phyloP scores from a whole-genome alignment of 1,284 basidiomycete genomes.

The Hortiboletus rubellus region DNA sequence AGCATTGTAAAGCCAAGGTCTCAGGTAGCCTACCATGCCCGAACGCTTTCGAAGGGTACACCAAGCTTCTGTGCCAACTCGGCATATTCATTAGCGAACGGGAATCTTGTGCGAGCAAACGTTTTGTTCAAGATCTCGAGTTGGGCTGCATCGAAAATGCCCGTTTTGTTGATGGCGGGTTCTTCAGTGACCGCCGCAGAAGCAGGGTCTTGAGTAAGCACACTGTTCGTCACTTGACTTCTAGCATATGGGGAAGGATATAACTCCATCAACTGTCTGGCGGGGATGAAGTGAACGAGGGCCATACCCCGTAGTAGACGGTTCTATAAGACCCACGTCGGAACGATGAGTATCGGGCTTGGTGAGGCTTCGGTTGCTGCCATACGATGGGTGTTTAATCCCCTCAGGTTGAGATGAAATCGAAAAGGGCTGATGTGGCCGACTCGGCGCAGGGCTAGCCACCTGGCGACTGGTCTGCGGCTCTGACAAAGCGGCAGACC shows the following conservation, averaged over 20 bases:
- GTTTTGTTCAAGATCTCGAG: conserved; percentile 77
- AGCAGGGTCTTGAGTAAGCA: conserved; percentile 36
- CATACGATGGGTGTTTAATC: too few species aligned
- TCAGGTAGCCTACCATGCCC: conserved; percentile 66
- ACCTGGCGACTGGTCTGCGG: too few species aligned
- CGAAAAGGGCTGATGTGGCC: too few species aligned
- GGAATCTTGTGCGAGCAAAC: conserved; percentile 77
- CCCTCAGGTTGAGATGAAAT: too few species aligned
- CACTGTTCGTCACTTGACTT: conserved; percentile 33
- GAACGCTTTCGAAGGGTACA: conserved; percentile 81
- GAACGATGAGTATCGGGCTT: too few species aligned
- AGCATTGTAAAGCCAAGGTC: conserved; percentile 17
- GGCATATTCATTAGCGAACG: conserved; percentile 79
- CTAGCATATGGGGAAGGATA: conserved; percentile 44
- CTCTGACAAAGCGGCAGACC: too few species aligned
- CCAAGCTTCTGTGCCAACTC: conserved; percentile 72
- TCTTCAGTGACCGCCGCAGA: conserved; percentile 47
- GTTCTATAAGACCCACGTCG: too few species aligned
- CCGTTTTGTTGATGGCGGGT: conserved; percentile 80
- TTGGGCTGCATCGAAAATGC: conserved; percentile 77
- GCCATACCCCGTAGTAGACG: too few species aligned
- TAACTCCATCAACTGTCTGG: too few species aligned
- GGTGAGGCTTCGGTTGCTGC: too few species aligned
- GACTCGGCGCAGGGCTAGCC: too few species aligned
- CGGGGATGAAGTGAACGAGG: too few species aligned